phyloP scores from a whole-genome alignment of 148 eudicot species.

The Agrostemma githago region DNA sequence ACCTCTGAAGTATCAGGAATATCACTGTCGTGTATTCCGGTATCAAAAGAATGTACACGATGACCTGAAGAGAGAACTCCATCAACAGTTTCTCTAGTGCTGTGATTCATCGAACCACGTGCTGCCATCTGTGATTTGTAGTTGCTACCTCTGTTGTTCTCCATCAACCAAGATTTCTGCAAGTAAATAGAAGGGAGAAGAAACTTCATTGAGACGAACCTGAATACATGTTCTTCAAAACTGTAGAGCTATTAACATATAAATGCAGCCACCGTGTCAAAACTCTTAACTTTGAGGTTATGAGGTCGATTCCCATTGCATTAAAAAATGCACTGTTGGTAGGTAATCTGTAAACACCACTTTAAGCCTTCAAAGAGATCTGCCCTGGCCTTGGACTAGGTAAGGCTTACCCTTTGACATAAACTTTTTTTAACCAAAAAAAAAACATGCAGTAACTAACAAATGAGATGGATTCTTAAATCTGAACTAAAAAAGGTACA shows the following conservation, averaged over 20 bases:
- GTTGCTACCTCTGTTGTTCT: constrained; percentile 43
- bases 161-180: constrained; percentile 59
- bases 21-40: constrained; percentile 24
- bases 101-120: constrained; percentile 22
- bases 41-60: constrained; percentile 13
- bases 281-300: no score
- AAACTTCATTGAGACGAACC: constrained; percentile 3
- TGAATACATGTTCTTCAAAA: not conserved
- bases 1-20: constrained; percentile 35
- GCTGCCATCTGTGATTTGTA: constrained; percentile 28
- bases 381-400: no score
- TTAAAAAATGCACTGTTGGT: no score
- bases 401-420: no score
- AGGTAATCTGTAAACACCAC: no score
- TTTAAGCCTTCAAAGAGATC: no score
- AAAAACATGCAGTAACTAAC: not conserved
- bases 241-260: not conserved
- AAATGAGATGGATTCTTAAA: no score
- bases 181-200: constrained; percentile 3
- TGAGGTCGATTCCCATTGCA: no score
- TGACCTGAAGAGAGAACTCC: constrained; percentile 19
- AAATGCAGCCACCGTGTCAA: not conserved
- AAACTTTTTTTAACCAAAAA: no score
- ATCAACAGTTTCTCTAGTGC: constrained; percentile 26
- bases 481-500: not conserved